Base-by-base conservation (phyloP, 1,284 basidiomycete species). In the Ceratobasidium papillatum region DNA sequence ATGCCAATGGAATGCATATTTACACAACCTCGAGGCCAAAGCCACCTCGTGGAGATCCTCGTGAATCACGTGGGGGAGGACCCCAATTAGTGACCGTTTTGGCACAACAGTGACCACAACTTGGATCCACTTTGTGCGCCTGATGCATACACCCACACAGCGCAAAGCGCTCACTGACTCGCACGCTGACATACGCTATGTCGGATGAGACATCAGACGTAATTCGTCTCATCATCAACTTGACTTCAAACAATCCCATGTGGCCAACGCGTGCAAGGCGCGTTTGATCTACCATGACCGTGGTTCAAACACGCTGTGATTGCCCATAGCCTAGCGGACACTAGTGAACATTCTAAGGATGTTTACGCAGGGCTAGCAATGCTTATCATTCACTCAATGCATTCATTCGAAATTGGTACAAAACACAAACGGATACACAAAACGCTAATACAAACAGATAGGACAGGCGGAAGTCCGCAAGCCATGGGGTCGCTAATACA, bases 271-370 rank as follows among this genome's bases (percentile, higher is more conserved):
- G 69, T 72, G 69, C 69, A 72, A n/a, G 34, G 47, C 58, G 32
- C 45, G 58, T 72, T 72, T 72, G 69, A 72, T 72, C 56, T 56
- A 72, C 69, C 43, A 38, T n/a, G 25, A 43, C 32, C 41, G 27
- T 38, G 69, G 69, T 59, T 61, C 69, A 27, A n/a, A 72, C 69
- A 72, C 45, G 69, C 69, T 61, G 69, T 72, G 69, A 72, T 72
- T 43, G 22, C 82, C 77, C 73, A 82, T 78, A 77, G 32, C 83
- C 36, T 84, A 61, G 69, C 62, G 25, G 68, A n/a, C 61, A 51
- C 56, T 52, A 32, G 38, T 11, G 22, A n/a, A 49, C 22, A 49
- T 27, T 19, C 9, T 19, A n/a, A 30, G n/a, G 14, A 41, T 30
- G 22, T 25, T 62, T 14, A 22, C 32, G 47, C 45, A 63, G 58